A percentile compares a stretch with the other conserved stretches of the same genome.
phyloP scores from a whole-genome alignment of 768 basidiomycete genomes.

The Serendipita sp. region DNA sequence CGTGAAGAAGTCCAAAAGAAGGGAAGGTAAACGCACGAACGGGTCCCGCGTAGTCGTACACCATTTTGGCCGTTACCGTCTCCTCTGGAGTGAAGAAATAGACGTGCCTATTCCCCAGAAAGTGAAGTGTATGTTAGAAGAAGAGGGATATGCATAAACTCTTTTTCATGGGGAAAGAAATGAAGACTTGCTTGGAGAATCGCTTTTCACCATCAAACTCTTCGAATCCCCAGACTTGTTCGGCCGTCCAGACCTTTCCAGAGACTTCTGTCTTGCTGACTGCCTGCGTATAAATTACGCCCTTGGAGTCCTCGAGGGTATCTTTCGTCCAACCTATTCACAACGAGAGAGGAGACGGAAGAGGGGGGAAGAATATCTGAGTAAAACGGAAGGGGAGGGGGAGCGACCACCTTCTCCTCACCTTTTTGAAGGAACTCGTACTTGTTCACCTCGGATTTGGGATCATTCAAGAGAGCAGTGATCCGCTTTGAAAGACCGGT shows the following conservation, averaged over 20 bases:
- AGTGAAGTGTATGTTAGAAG: not conserved
- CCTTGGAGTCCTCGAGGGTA: conserved; percentile 16
- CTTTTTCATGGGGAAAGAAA: conserved; percentile 39
- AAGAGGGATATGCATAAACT: not conserved
- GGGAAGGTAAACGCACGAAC: not conserved
- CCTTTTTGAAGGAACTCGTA: conserved; percentile 6
- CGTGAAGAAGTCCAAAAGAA: not conserved
- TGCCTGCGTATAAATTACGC: conserved; percentile 24
- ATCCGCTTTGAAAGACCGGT: conserved; percentile 15
- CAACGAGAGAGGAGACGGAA: no score
- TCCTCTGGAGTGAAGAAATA: conserved; percentile 1
- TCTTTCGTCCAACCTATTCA: not conserved
- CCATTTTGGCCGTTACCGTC: not conserved
- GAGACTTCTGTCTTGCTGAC: conserved; percentile 53
- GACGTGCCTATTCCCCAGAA: not conserved
- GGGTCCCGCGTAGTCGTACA: not conserved
- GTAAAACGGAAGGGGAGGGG: no score
- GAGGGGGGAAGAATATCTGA: no score
- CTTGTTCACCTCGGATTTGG: conserved; percentile 10
- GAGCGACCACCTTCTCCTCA: no score
- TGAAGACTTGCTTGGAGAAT: conserved; percentile 40
- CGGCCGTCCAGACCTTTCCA: conserved; percentile 40
- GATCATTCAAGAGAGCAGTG: not conserved
- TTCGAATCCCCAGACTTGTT: conserved; percentile 65
- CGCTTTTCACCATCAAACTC: conserved; percentile 41